phyloP scores from a whole-genome alignment of 2,329 filamentous ascomycete genomes.

The Huntiella abstrusa region DNA sequence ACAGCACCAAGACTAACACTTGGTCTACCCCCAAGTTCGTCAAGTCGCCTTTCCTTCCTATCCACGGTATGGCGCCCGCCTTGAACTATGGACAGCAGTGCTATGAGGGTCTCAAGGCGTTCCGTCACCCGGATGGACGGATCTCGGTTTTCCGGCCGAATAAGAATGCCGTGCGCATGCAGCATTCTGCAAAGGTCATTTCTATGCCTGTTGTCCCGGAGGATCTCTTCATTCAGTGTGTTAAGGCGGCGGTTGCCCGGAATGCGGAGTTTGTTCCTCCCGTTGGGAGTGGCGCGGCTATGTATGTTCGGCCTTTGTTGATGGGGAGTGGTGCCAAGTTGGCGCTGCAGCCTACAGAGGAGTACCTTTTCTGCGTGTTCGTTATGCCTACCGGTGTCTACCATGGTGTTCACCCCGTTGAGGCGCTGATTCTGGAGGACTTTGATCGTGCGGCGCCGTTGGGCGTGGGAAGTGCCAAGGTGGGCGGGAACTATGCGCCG shows the following conservation, averaged over 20 bases:
- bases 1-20: conserved; percentile 50
- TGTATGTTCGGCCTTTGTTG: conserved; percentile 81
- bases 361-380: conserved; percentile 81
- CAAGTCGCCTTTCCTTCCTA: conserved; percentile 61
- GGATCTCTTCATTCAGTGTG: conserved; percentile 55
- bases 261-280: conserved; percentile 88
- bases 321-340: conserved; percentile 80
- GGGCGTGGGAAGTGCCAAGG: conserved; percentile 78
- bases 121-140: conserved; percentile 51
- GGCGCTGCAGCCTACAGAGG: conserved; percentile 69
- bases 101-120: conserved; percentile 96
- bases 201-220: conserved; percentile 67
- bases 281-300: conserved; percentile 68
- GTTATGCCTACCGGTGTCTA: conserved; percentile 87
- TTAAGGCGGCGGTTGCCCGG: conserved; percentile 62
- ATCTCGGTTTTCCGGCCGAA: conserved; percentile 80
- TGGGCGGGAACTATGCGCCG: conserved; percentile 90
- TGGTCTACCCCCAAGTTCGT: conserved; percentile 71
- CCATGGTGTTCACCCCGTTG: conserved; percentile 76
- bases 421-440: conserved; percentile 71
- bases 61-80: conserved; percentile 88
- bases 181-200: conserved; percentile 66
- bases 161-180: conserved; percentile 68
- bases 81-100: conserved; percentile 97
- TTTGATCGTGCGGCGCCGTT: conserved; percentile 89